These are phyloP conservation scores for Plasmopara halstedii DNA, from an alignment of 352 stramenopile species.

Conservation along the genomic window DNA sequence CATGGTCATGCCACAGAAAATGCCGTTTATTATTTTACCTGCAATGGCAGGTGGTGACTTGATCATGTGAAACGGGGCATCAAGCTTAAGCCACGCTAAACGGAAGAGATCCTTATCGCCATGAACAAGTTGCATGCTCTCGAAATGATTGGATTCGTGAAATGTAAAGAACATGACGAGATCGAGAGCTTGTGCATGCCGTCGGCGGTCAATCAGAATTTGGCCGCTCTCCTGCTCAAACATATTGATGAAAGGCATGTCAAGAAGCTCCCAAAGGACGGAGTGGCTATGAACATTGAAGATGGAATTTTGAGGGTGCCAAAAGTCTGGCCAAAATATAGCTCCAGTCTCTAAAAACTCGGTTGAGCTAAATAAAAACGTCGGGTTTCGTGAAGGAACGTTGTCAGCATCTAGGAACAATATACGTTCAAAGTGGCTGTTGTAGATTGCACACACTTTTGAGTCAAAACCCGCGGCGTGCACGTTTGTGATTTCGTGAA, in stretches of 20 bases:
- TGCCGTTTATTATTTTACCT: constrained; percentile 29
- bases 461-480: constrained; percentile 32
- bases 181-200: constrained; percentile 24
- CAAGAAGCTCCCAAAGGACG: constrained; percentile 49
- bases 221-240: constrained; percentile 70
- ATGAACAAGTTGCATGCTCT: constrained; percentile 31
- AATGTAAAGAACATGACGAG: constrained; percentile 42
- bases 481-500: constrained; percentile 24
- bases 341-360: constrained; percentile 38
- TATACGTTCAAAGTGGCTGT: constrained; percentile 35
- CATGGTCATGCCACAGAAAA: constrained; percentile 55
- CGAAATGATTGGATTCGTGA: constrained; percentile 22
- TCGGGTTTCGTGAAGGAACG: constrained; percentile 34
- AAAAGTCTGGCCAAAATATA: constrained; percentile 69
- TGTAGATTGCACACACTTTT: constrained; percentile 41
- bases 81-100: constrained; percentile 47
- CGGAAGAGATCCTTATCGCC: constrained; percentile 63
- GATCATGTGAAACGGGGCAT: constrained; percentile 40
- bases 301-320: constrained; percentile 43
- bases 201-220: constrained; percentile 39
- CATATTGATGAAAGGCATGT: constrained; percentile 44
- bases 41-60: constrained; percentile 26
- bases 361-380: constrained; percentile 31
- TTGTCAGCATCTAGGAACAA: constrained; percentile 63
- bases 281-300: constrained; percentile 58